Evolutionary conservation across 2,329 filamentous ascomycete genomes (phyloP).

Genomic region (Penicillium sclerotiorum): DNA sequence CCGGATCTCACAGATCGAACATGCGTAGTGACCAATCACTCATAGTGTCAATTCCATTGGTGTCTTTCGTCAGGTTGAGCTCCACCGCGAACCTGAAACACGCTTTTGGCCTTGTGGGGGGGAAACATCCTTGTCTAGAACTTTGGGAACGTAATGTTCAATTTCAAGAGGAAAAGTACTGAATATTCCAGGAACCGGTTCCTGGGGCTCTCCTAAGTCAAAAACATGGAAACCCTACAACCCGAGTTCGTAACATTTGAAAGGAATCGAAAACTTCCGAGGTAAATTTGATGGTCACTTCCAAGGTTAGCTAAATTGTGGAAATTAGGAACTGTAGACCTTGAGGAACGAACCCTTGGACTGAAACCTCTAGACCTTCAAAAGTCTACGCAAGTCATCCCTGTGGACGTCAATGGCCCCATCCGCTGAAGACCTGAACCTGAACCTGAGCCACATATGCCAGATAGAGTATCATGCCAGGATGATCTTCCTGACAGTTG

Average conservation of each 20-base stretch:
- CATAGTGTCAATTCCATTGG: not conserved
- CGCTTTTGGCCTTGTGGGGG: constrained; percentile 17
- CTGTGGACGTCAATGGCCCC: too few relatives aligned
- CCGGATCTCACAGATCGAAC: constrained; percentile 20
- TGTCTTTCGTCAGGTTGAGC: constrained; percentile 14
- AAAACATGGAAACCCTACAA: too few relatives aligned
- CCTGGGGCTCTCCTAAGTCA: not conserved
- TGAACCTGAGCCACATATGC: not conserved
- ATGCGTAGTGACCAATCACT: constrained; percentile 9
- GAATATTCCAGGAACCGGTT: constrained; percentile 3
- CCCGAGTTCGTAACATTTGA: too few relatives aligned
- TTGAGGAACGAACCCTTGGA: too few relatives aligned
- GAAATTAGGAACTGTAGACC: too few relatives aligned
- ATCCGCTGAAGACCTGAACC: not conserved
- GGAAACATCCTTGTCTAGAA: not conserved
- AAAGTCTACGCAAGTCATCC: too few relatives aligned
- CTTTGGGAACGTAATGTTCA: not conserved
- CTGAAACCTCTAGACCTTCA: too few relatives aligned
- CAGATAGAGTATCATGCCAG: not conserved
- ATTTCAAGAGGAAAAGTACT: not conserved
- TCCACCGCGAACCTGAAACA: constrained; percentile 25
- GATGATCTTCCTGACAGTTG: constrained; percentile 1
- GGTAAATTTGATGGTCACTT: too few relatives aligned
- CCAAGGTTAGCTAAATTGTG: too few relatives aligned
- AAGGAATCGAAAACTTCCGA: too few relatives aligned